Percentiles rank a stretch among this genome's conserved stretches.
Evolutionary conservation across 2,329 filamentous ascomycete species (phyloP).

Genomic region (Stylonectria norvegica): DNA sequence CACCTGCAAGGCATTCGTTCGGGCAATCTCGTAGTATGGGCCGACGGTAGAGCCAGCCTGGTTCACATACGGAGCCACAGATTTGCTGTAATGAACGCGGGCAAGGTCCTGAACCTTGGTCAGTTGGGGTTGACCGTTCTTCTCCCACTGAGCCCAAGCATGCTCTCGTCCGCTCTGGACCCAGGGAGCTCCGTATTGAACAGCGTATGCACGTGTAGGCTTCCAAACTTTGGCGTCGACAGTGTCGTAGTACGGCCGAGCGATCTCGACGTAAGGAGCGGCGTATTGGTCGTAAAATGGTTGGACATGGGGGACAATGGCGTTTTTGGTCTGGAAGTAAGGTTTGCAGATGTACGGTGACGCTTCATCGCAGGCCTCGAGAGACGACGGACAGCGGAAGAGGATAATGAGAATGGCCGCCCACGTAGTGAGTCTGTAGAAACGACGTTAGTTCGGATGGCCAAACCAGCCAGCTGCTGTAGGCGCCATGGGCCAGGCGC

Average conservation of each 20-base stretch:
- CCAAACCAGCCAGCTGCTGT: background rate
- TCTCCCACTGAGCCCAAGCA: conserved; percentile 71
- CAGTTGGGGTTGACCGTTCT: conserved; percentile 71
- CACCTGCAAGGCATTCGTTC: conserved; percentile 60
- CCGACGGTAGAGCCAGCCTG: conserved; percentile 53
- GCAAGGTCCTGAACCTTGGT: conserved; percentile 59
- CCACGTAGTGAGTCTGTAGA: conserved; percentile 72
- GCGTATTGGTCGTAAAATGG: conserved; percentile 86
- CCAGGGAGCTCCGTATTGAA: conserved; percentile 72
- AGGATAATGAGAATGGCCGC: conserved; percentile 77
- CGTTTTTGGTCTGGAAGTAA: conserved; percentile 65
- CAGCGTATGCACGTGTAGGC: conserved; percentile 64
- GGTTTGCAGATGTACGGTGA: conserved; percentile 79
- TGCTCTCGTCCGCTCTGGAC: conserved; percentile 65
- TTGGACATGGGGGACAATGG: conserved; percentile 68
- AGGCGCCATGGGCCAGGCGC: background rate
- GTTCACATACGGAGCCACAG: conserved; percentile 70
- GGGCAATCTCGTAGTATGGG: conserved; percentile 71
- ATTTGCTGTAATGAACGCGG: conserved; percentile 64
- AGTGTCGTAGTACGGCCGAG: conserved; percentile 69
- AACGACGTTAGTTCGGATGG: background rate
- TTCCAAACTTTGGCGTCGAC: conserved; percentile 62
- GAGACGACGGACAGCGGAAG: conserved; percentile 74
- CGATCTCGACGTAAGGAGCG: conserved; percentile 74
- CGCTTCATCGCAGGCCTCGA: conserved; percentile 62